Percentiles rank a stretch among this genome's conserved stretches.
Conservation (phyloP, 768 basidiomycete genomes). For the Candolleomyces aberdarensis region DNA sequence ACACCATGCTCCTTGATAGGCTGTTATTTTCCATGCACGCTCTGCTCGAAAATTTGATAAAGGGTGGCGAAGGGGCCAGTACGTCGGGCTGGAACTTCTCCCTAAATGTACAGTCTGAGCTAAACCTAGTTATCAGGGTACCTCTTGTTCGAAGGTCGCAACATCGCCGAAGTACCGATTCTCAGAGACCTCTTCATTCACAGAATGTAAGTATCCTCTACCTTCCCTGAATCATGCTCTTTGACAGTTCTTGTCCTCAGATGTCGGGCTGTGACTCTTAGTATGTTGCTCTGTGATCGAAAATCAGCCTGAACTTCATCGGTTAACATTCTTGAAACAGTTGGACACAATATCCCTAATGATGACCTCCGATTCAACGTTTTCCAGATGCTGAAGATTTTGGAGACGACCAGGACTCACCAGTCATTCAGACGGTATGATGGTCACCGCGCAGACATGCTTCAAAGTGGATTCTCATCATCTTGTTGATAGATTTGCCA, state of each 20-base stretch:
- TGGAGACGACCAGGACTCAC: constrained; percentile 11
- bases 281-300: constrained; percentile 29
- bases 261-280: constrained; percentile 43
- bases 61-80: background rate
- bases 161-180: constrained; percentile 13
- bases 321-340: constrained; percentile 10
- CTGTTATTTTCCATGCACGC: background rate
- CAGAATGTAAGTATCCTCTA: constrained; percentile 39
- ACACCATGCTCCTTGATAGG: background rate
- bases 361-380: constrained; percentile 11
- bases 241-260: constrained; percentile 22
- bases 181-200: constrained; percentile 39
- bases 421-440: constrained; percentile 12
- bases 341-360: constrained; percentile 28
- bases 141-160: constrained; percentile 24
- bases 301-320: background rate
- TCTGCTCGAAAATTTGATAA: background rate
- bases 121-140: background rate
- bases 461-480: background rate
- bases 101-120: background rate
- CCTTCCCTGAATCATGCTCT: background rate
- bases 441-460: background rate
- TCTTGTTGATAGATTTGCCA: constrained; percentile 10
- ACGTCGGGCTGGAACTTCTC: background rate
- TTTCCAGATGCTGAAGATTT: constrained; percentile 9